phyloP scores from a whole-genome alignment of 164 flowering plant genomes.

The Cinnamomum micranthum region DNA sequence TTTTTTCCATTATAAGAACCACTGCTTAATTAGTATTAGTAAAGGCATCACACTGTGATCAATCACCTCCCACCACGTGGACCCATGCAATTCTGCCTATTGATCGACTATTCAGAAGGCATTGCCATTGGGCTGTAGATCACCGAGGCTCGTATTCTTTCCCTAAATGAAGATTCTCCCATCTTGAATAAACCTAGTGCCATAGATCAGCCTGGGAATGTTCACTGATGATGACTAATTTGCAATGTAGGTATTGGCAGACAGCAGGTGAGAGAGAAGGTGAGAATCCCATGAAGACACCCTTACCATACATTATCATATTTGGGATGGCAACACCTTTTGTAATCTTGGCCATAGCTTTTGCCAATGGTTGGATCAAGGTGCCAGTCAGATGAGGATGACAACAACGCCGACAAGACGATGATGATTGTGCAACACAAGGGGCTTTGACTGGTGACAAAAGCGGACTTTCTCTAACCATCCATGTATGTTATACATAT shows the following conservation, averaged over 20 bases:
- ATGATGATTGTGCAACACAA: not conserved
- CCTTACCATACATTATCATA: constrained; percentile 85
- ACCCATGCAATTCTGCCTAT: not conserved
- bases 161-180: not conserved
- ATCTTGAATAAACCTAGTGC: not conserved
- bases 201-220: not conserved
- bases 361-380: constrained; percentile 93
- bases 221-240: not conserved
- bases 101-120: not conserved
- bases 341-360: constrained; percentile 83
- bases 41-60: no score
- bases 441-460: no score
- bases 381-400: constrained; percentile 63
- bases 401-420: not conserved
- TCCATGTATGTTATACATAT: not conserved
- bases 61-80: no score
- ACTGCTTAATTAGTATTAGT: no score
- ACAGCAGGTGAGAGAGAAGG: constrained; percentile 92
- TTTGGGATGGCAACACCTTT: constrained; percentile 97
- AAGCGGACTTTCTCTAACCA: not conserved
- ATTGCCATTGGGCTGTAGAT: not conserved
- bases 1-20: no score
- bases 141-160: not conserved
- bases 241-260: constrained; percentile 79
- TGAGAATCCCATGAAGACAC: constrained; percentile 95